Percentiles rank a stretch among this genome's conserved stretches.
These are phyloP conservation scores for Orbilia blumenaviensis DNA, from an alignment of 2,329 filamentous ascomycete species.

Conservation along the genomic window DNA sequence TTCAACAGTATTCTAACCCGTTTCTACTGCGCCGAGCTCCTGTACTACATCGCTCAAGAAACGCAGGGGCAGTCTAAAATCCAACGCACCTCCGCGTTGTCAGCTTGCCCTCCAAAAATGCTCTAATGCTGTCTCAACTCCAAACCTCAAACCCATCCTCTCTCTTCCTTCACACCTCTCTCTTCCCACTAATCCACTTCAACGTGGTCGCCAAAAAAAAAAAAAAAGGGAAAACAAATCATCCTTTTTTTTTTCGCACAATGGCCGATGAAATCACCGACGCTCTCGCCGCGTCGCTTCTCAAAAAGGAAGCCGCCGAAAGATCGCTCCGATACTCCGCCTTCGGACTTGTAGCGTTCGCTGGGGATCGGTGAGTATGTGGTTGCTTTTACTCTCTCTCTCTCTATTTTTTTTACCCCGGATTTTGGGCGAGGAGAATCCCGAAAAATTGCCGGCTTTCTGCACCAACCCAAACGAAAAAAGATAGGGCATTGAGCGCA, in stretches of 20 bases:
- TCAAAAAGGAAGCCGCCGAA: conserved; percentile 80
- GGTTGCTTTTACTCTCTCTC: no score
- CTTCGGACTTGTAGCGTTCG: conserved; percentile 75
- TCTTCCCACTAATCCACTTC: conserved; percentile 10
- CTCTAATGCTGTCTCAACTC: not conserved
- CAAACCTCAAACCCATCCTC: not conserved
- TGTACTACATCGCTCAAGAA: not conserved
- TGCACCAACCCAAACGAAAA: no score
- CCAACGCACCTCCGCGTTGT: not conserved
- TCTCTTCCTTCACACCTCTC: not conserved
- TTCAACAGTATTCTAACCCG: not conserved
- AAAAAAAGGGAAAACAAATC: no score
- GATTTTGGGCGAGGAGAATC: conserved; percentile 11
- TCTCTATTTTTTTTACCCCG: conserved; percentile 24
- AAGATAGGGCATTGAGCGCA: not conserved
- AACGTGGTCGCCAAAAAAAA: no score
- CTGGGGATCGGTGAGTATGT: conserved; percentile 66
- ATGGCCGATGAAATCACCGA: conserved; percentile 67
- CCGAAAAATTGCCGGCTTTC: no score
- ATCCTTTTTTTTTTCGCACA: not conserved
- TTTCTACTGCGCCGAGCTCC: not conserved
- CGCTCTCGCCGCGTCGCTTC: conserved; percentile 80
- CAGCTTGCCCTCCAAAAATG: not conserved
- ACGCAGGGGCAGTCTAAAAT: not conserved
- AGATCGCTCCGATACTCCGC: conserved; percentile 77